These are phyloP conservation scores for Daldinia grandis DNA, from an alignment of 495 filamentous ascomycete species.

Conservation along the genomic window DNA sequence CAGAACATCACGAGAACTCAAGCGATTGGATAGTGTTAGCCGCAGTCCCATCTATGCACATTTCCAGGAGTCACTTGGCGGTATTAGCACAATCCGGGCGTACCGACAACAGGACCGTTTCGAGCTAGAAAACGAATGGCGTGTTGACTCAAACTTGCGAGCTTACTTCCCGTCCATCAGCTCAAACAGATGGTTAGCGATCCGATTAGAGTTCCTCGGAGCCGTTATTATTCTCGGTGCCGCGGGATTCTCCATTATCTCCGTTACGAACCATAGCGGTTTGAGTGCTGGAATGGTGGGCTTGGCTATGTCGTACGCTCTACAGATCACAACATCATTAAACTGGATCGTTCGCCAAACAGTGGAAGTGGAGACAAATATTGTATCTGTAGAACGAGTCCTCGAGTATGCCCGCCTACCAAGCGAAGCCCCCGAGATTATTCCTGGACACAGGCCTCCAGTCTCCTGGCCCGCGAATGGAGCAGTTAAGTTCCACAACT, in stretches of 20 bases:
- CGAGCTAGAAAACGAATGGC: slow-evolving; percentile 94
- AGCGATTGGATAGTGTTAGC: slow-evolving; percentile 93
- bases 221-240: slow-evolving; percentile 91
- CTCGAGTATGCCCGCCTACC: slow-evolving; percentile 94
- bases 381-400: slow-evolving; percentile 97
- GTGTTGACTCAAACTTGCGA: slow-evolving; percentile 92
- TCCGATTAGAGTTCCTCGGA: slow-evolving; percentile 95
- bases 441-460: slow-evolving; percentile 84
- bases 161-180: slow-evolving; percentile 97
- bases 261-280: slow-evolving; percentile 73
- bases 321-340: slow-evolving; percentile 96
- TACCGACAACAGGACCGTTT: slow-evolving; percentile 91
- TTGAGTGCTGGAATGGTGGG: slow-evolving; percentile 85
- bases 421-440: slow-evolving; percentile 94
- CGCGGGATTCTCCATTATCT: slow-evolving; percentile 82
- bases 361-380: slow-evolving; percentile 99
- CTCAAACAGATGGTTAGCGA: slow-evolving; percentile 95
- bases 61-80: slow-evolving; percentile 96
- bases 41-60: slow-evolving; percentile 97
- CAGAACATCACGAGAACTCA: slow-evolving; percentile 93
- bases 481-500: slow-evolving; percentile 89
- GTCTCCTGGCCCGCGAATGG: slow-evolving; percentile 93
- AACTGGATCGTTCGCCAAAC: slow-evolving; percentile 99
- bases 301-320: slow-evolving; percentile 93
- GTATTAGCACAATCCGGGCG: slow-evolving; percentile 96